These are phyloP conservation scores for Trichosanthes truncata DNA, from an alignment of 306 rosid species.

Conservation along the genomic window DNA sequence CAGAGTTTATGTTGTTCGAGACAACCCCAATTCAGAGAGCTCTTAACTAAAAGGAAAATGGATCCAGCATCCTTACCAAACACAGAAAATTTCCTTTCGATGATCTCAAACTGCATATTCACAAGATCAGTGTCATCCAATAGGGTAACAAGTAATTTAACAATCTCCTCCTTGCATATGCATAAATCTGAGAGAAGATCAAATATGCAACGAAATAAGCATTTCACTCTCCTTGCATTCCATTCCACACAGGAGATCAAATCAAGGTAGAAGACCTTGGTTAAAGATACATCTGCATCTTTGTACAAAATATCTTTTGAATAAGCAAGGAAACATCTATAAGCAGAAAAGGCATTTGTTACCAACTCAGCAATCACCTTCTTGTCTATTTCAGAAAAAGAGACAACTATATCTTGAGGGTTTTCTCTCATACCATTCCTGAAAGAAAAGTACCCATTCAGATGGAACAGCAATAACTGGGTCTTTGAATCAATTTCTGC, in stretches of 20 bases:
- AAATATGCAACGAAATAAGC: conserved; percentile 10
- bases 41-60: conserved; percentile 17
- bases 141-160: conserved; percentile 12
- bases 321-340: conserved; percentile 14
- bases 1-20: conserved; percentile 22
- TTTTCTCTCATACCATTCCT: neutral
- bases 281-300: conserved; percentile 2
- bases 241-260: conserved; percentile 11
- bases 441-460: conserved; percentile 12
- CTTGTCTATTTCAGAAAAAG: conserved; percentile 11
- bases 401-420: neutral
- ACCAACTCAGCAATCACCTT: conserved; percentile 11
- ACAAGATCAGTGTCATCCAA: conserved; percentile 16
- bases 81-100: conserved; percentile 11
- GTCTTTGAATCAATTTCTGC: neutral
- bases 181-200: conserved; percentile 19
- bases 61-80: conserved; percentile 18
- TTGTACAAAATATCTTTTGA: neutral
- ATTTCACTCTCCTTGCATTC: conserved; percentile 9
- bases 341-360: conserved; percentile 22
- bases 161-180: conserved; percentile 11
- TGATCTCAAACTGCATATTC: conserved; percentile 17
- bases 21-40: conserved; percentile 20
- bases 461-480: conserved; percentile 10
- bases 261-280: conserved; percentile 15